Evolutionary conservation across 805 yeast species (phyloP).

Genomic region (Dipodascus geniculatus): DNA sequence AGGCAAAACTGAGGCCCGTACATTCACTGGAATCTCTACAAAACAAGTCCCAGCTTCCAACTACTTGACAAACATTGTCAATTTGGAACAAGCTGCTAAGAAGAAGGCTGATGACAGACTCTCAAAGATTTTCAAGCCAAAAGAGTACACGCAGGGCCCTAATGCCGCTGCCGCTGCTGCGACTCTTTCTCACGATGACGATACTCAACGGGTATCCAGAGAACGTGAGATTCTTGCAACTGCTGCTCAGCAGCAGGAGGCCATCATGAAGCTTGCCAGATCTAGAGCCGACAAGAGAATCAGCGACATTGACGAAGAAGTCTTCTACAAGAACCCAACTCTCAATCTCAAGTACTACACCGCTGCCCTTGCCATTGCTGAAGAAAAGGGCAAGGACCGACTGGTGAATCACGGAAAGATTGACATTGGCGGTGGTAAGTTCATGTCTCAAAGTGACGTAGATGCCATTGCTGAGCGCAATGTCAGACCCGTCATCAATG

Average conservation of each 20-base stretch:
- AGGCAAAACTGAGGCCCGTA: not conserved
- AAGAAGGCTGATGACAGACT: slow-evolving; percentile 21
- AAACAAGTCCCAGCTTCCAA: not conserved
- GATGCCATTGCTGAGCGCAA: slow-evolving; percentile 66
- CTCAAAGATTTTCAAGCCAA: slow-evolving; percentile 15
- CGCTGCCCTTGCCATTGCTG: slow-evolving; percentile 68
- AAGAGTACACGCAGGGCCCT: slow-evolving; percentile 14
- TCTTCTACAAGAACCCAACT: slow-evolving; percentile 30
- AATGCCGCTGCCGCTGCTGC: slow-evolving; percentile 9
- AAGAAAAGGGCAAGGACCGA: slow-evolving; percentile 50
- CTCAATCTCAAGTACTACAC: slow-evolving; percentile 49
- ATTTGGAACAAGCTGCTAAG: slow-evolving; percentile 23
- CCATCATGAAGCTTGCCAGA: slow-evolving; percentile 41
- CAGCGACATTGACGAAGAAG: slow-evolving; percentile 30
- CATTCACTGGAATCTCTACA: not conserved
- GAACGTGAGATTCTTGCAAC: slow-evolving; percentile 12
- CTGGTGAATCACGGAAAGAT: slow-evolving; percentile 41
- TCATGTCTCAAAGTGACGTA: slow-evolving; percentile 63
- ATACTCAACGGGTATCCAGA: slow-evolving; percentile 14
- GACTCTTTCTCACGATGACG: not conserved
- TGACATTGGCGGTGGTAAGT: slow-evolving; percentile 81
- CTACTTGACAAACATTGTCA: slow-evolving; percentile 8
- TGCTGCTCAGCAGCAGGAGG: slow-evolving; percentile 19
- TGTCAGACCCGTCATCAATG: slow-evolving; percentile 73
- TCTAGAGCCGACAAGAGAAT: slow-evolving; percentile 35